Percentiles rank a stretch among this genome's conserved stretches.
Evolutionary conservation across 805 yeast genomes (phyloP).

Genomic region (Zygosaccharomyces rouxii): DNA sequence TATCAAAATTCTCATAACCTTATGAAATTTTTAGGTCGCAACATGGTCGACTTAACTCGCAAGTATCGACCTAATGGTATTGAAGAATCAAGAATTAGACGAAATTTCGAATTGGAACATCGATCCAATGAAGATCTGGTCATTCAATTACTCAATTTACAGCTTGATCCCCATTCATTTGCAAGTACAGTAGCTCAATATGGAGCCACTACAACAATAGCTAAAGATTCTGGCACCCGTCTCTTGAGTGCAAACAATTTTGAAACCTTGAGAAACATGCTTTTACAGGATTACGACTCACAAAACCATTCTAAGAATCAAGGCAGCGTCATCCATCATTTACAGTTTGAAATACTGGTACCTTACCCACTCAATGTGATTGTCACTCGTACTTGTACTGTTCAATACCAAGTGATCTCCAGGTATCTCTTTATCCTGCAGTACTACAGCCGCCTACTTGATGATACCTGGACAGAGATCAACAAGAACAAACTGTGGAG

Average conservation of each 20-base stretch:
- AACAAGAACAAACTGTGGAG: conserved; percentile 60
- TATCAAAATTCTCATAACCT: conserved; percentile 28
- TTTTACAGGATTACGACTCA: conserved; percentile 38
- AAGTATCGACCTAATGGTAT: conserved; percentile 21
- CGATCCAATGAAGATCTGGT: conserved; percentile 21
- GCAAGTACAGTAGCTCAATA: conserved; percentile 20
- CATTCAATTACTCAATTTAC: conserved; percentile 29
- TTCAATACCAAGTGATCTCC: conserved; percentile 76
- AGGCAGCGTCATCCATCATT: conserved; percentile 41
- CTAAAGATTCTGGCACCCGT: conserved; percentile 20
- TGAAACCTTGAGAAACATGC: conserved; percentile 41
- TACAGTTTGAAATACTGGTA: conserved; percentile 54
- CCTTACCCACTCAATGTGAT: conserved; percentile 87
- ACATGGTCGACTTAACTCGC: conserved; percentile 28
- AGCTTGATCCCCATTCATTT: conserved; percentile 39
- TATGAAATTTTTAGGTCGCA: conserved; percentile 20
- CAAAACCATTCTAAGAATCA: conserved; percentile 13
- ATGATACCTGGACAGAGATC: conserved; percentile 68
- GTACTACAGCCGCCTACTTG: conserved; percentile 55
- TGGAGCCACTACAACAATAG: conserved; percentile 26
- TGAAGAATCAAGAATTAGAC: conserved; percentile 29
- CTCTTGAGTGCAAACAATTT: conserved; percentile 43
- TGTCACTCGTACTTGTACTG: conserved; percentile 61
- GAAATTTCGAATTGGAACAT: conserved; percentile 26
- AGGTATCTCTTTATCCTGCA: conserved; percentile 65